Percentiles rank a stretch among this genome's conserved stretches.
These are phyloP conservation scores for Lactarius indigo DNA, from an alignment of 768 basidiomycete genomes.

Conservation along the genomic window DNA sequence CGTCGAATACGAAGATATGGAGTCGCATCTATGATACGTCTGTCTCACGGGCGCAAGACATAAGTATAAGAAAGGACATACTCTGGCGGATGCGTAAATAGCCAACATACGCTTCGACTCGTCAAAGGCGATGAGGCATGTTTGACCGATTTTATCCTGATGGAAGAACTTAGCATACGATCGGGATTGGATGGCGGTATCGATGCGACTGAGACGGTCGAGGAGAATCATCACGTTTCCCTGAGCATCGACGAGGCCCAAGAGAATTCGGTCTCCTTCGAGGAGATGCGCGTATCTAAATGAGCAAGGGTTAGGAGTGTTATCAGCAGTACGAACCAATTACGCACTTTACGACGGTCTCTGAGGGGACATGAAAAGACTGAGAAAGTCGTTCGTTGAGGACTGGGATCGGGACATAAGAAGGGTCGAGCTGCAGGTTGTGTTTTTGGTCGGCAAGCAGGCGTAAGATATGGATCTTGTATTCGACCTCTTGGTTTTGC, in stretches of 20 bases:
- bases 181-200: background rate
- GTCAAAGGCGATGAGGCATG: slow-evolving; percentile 46
- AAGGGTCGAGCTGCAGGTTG: slow-evolving; percentile 4
- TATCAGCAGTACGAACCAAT: background rate
- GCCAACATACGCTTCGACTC: slow-evolving; percentile 48
- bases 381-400: background rate
- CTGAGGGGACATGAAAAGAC: background rate
- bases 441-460: slow-evolving; percentile 2
- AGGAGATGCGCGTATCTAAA: slow-evolving; percentile 1
- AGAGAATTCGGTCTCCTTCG: background rate
- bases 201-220: background rate
- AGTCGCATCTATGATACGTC: slow-evolving; percentile 24
- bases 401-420: background rate
- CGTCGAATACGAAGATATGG: slow-evolving; percentile 37
- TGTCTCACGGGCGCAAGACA: background rate
- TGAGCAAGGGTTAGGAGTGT: no score
- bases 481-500: background rate
- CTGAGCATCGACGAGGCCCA: background rate
- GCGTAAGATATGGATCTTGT: background rate
- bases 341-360: background rate
- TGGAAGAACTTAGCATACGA: slow-evolving; percentile 30
- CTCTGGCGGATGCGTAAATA: slow-evolving; percentile 43
- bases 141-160: slow-evolving; percentile 44
- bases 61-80: slow-evolving; percentile 15
- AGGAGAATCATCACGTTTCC: slow-evolving; percentile 8